Evolutionary conservation across 768 basidiomycete species (phyloP).

Genomic region (Amyloporia xantha): DNA sequence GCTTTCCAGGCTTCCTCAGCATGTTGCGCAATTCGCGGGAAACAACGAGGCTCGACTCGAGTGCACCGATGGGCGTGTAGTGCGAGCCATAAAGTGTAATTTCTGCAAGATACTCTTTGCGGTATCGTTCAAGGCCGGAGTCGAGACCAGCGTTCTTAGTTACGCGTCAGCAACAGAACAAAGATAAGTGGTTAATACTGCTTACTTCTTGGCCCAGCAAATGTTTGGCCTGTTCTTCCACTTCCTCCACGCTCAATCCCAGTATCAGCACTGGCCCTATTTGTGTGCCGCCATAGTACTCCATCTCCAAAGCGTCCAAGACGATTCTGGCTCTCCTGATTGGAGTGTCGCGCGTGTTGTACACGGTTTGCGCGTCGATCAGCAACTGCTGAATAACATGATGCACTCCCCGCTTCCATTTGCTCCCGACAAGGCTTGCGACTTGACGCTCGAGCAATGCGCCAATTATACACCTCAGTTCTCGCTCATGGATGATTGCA

Average conservation of each 20-base stretch:
- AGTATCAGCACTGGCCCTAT: slow-evolving; percentile 40
- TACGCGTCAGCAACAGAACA: neutral
- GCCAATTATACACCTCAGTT: slow-evolving; percentile 33
- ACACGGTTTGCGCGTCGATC: slow-evolving; percentile 43
- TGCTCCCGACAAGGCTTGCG: slow-evolving; percentile 42
- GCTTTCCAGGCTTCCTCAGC: slow-evolving; percentile 46
- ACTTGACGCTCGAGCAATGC: slow-evolving; percentile 59
- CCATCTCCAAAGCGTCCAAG: slow-evolving; percentile 46
- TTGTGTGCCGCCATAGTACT: slow-evolving; percentile 36
- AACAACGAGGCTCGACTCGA: slow-evolving; percentile 34
- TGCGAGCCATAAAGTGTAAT: slow-evolving; percentile 61
- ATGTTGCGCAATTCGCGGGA: slow-evolving; percentile 40
- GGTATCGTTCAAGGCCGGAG: slow-evolving; percentile 19
- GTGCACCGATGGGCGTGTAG: slow-evolving; percentile 57
- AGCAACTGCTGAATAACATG: slow-evolving; percentile 37
- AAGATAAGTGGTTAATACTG: neutral
- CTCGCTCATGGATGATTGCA: neutral
- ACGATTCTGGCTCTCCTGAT: slow-evolving; percentile 53
- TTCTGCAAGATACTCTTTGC: slow-evolving; percentile 46
- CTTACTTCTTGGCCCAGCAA: slow-evolving; percentile 32
- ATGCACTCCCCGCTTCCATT: slow-evolving; percentile 52
- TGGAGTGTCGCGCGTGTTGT: slow-evolving; percentile 42
- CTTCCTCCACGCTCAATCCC: too few species aligned
- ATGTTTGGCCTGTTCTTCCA: too few species aligned
- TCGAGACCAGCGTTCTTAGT: slow-evolving; percentile 27